Evolutionary conservation across 2,329 filamentous ascomycete species (phyloP).

Genomic region (Macrophomina pseudophaseolina): DNA sequence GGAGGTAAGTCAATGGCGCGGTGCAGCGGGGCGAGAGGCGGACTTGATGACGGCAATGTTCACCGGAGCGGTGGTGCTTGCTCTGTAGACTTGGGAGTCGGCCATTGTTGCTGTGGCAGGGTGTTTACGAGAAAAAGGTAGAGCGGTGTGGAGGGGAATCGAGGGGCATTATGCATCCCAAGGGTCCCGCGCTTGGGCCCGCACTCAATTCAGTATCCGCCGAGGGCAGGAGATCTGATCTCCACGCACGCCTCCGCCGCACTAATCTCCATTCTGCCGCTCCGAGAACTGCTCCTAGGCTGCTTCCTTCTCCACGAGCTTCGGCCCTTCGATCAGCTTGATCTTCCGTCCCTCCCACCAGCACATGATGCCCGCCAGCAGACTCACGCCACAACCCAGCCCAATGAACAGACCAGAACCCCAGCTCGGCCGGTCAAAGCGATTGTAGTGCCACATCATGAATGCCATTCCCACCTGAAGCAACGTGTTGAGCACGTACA

Average conservation of each 20-base stretch:
- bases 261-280: background rate
- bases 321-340: slow-evolving; percentile 18
- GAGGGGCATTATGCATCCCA: slow-evolving; percentile 1
- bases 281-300: background rate
- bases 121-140: background rate
- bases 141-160: slow-evolving; percentile 21
- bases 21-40: slow-evolving; percentile 33
- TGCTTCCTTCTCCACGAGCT: slow-evolving; percentile 6
- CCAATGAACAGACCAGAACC: slow-evolving; percentile 79
- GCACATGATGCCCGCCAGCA: slow-evolving; percentile 8
- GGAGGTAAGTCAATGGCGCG: slow-evolving; percentile 25
- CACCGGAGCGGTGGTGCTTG: slow-evolving; percentile 94
- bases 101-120: slow-evolving; percentile 41
- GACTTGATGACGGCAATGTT: slow-evolving; percentile 99
- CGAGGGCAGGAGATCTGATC: background rate
- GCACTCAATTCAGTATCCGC: background rate
- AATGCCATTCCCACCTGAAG: slow-evolving; percentile 75
- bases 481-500: slow-evolving; percentile 79
- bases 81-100: slow-evolving; percentile 71
- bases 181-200: slow-evolving; percentile 5
- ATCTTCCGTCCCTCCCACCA: slow-evolving; percentile 16
- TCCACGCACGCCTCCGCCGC: background rate
- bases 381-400: slow-evolving; percentile 67
- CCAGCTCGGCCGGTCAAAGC: slow-evolving; percentile 75
- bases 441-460: slow-evolving; percentile 83